A percentile compares a stretch with the other conserved stretches of the same genome.
Conservation (phyloP, 164 flowering plant genomes). For the Macadamia tetraphylla region DNA sequence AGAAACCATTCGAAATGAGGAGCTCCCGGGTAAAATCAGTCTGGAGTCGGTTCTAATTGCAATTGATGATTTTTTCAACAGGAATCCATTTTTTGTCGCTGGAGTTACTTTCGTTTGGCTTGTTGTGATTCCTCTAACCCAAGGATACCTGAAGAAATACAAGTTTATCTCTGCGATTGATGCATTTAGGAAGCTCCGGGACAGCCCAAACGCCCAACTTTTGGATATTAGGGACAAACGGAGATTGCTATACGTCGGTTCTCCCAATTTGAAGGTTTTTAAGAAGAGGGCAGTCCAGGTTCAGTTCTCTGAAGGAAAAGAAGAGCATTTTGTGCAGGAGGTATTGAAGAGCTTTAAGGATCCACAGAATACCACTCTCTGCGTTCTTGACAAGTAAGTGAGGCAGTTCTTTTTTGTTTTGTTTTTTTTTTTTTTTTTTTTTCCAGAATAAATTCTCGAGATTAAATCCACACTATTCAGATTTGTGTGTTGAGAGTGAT, state of each 20-base stretch:
- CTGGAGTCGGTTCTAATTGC: constrained; percentile 65
- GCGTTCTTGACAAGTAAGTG: constrained; percentile 76
- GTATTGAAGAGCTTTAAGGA: constrained; percentile 50
- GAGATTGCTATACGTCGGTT: constrained; percentile 37
- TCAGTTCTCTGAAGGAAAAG: constrained; percentile 48
- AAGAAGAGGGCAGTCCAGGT: constrained; percentile 48
- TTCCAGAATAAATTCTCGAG: no score
- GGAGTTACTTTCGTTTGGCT: constrained; percentile 78
- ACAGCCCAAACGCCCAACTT: constrained; percentile 55
- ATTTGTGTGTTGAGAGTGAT: background rate
- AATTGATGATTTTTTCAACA: constrained; percentile 68
- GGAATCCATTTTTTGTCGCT: constrained; percentile 80
- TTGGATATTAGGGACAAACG: constrained; percentile 67
- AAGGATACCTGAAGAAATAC: constrained; percentile 57
- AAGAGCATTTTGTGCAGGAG: constrained; percentile 58
- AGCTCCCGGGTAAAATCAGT: constrained; percentile 41
- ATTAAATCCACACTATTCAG: background rate
- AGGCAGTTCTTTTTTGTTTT: background rate
- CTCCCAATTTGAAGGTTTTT: constrained; percentile 70
- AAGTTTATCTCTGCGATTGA: constrained; percentile 60
- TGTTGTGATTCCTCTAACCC: constrained; percentile 57
- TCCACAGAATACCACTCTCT: constrained; percentile 49
- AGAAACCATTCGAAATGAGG: constrained; percentile 22
- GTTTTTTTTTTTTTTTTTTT: background rate
- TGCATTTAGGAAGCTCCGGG: constrained; percentile 65